Percentiles rank a stretch among this genome's conserved stretches.
These are phyloP conservation scores for Mycena vitilis DNA, from an alignment of 768 basidiomycete species.

Conservation along the genomic window DNA sequence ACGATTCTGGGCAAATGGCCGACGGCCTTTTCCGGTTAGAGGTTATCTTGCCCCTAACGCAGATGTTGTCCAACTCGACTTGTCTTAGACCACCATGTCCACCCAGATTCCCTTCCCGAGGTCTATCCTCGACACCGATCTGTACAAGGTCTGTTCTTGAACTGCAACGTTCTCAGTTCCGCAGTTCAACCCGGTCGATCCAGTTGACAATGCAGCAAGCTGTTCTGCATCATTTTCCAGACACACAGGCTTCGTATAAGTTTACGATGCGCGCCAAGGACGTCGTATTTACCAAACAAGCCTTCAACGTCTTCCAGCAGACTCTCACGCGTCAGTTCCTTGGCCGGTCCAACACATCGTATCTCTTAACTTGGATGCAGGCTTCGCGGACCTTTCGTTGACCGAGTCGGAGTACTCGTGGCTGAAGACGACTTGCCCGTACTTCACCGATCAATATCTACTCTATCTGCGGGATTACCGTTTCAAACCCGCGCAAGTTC, in stretches of 20 bases:
- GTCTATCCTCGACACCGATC: slow-evolving; percentile 91
- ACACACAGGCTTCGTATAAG: slow-evolving; percentile 74
- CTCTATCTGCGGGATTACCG: slow-evolving; percentile 77
- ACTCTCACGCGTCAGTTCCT: slow-evolving; percentile 64
- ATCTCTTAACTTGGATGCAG: slow-evolving; percentile 52
- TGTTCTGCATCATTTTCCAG: slow-evolving; percentile 81
- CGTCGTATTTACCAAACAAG: slow-evolving; percentile 73
- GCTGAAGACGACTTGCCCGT: slow-evolving; percentile 78
- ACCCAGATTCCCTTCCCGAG: slow-evolving; percentile 47
- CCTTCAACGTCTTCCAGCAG: slow-evolving; percentile 68
- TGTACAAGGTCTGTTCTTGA: slow-evolving; percentile 82
- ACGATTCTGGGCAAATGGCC: no score
- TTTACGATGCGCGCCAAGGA: slow-evolving; percentile 83
- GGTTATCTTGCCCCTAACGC: no score
- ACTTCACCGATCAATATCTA: slow-evolving; percentile 78
- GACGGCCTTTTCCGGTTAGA: no score
- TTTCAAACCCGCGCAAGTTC: slow-evolving; percentile 78
- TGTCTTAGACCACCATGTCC: slow-evolving; percentile 45
- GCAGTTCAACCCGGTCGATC: slow-evolving; percentile 13
- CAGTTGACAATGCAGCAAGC: slow-evolving; percentile 98
- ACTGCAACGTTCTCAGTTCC: no score
- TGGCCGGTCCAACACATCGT: slow-evolving; percentile 9
- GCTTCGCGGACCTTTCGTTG: slow-evolving; percentile 72
- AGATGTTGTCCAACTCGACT: no score
- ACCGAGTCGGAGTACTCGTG: slow-evolving; percentile 72